A percentile compares a stretch with the other conserved stretches of the same genome.
Evolutionary conservation across 192 early-diverging fungal genomes (phyloP).

Genomic region (Umbelopsis isabellina): DNA sequence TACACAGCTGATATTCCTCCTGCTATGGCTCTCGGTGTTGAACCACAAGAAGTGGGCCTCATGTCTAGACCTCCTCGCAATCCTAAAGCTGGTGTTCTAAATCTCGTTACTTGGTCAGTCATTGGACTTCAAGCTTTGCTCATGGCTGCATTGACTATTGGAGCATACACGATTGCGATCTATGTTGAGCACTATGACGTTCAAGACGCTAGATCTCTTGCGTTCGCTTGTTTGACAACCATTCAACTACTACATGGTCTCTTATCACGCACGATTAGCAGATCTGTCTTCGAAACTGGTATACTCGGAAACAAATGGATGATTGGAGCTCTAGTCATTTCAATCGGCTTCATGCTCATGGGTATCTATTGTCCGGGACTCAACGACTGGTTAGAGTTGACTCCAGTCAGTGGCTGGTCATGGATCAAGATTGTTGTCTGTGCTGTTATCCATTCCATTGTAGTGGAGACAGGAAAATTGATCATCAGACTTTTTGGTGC

Average conservation of each 20-base stretch:
- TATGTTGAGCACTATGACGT: constrained; percentile 28
- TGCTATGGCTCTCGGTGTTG: constrained; percentile 89
- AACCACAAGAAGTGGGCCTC: constrained; percentile 80
- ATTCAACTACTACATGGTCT: constrained; percentile 89
- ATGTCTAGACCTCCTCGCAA: constrained; percentile 83
- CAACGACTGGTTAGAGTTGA: constrained; percentile 58
- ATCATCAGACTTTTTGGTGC: constrained; percentile 40
- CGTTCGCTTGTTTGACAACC: constrained; percentile 80
- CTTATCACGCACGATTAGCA: constrained; percentile 71
- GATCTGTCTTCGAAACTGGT: constrained; percentile 79
- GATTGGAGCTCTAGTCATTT: constrained; percentile 71
- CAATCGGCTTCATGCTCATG: constrained; percentile 69
- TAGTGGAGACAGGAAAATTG: constrained; percentile 67
- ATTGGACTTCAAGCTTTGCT: constrained; percentile 76
- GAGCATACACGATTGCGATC: constrained; percentile 59
- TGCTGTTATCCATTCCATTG: constrained; percentile 52
- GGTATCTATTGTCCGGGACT: constrained; percentile 76
- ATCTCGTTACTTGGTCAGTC: constrained; percentile 54
- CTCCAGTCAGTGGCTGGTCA: constrained; percentile 55
- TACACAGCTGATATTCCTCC: constrained; percentile 86
- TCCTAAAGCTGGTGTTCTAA: constrained; percentile 75
- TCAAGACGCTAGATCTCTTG: constrained; percentile 55
- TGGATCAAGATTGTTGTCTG: constrained; percentile 70
- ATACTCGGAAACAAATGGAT: constrained; percentile 81
- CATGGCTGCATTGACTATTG: constrained; percentile 68